Conservation (phyloP, 2,329 filamentous ascomycete genomes). For the Mariannaea elegans region DNA sequence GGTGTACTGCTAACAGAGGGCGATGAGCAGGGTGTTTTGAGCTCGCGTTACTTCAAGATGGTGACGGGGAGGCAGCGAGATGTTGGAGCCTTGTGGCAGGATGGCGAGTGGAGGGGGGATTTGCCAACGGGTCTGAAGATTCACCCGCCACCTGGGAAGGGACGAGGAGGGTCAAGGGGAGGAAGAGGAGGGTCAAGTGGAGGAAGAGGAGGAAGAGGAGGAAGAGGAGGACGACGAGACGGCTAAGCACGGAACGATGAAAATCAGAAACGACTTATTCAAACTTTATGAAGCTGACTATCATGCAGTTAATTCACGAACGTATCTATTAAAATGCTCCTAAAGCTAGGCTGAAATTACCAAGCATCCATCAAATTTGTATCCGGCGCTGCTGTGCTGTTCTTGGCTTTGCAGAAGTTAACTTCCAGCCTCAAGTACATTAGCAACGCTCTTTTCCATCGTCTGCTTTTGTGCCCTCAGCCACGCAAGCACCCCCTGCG, state of each 20-base stretch:
- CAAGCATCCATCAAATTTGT: not conserved
- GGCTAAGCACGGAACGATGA: not conserved
- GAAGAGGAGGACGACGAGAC: constrained; percentile 27
- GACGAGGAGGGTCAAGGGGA: constrained; percentile 52
- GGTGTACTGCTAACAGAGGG: constrained; percentile 75
- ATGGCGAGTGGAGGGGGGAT: constrained; percentile 73
- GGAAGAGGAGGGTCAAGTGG: constrained; percentile 47
- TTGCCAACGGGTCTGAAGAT: constrained; percentile 68
- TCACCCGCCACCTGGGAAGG: constrained; percentile 59
- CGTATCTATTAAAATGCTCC: not conserved
- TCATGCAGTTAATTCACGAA: too few relatives aligned
- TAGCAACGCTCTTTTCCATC: constrained; percentile 13
- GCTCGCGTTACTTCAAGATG: constrained; percentile 73
- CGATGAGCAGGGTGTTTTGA: constrained; percentile 68
- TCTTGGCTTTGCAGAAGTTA: not conserved
- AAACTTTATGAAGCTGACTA: constrained; percentile 5
- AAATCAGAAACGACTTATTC: not conserved
- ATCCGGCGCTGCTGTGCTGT: not conserved
- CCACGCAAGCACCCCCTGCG: constrained; percentile 49
- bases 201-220: constrained; percentile 23
- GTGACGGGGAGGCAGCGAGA: constrained; percentile 70
- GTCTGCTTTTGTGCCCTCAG: constrained; percentile 41
- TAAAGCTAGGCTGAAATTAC: not conserved
- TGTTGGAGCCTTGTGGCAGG: constrained; percentile 73
- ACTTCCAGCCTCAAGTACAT: not conserved